Conservation (phyloP, 805 yeast genomes). For the Pichia deserticola region DNA sequence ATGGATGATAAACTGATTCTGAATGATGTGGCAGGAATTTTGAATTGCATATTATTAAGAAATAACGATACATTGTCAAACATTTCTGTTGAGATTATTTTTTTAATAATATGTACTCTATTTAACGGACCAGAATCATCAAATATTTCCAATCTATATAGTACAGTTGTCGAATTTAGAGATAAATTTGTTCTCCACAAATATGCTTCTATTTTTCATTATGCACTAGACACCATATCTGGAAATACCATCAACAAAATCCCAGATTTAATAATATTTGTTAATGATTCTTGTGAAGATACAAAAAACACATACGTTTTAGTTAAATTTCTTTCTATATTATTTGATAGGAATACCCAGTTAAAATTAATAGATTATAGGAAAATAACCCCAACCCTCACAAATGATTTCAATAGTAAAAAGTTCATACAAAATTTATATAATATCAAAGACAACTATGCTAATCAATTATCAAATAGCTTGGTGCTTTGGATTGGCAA, state of each 20-base stretch:
- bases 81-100: background rate
- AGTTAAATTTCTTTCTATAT: background rate
- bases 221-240: background rate
- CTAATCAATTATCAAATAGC: slow-evolving; percentile 3
- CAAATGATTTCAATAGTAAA: background rate
- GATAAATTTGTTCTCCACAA: background rate
- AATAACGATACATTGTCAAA: background rate
- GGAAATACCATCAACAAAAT: background rate
- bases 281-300: background rate
- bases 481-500: slow-evolving; percentile 28
- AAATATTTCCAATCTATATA: background rate
- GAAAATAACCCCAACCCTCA: too few relatives aligned
- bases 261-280: background rate
- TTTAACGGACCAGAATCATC: background rate
- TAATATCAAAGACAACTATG: slow-evolving; percentile 11
- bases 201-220: background rate
- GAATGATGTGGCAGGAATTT: slow-evolving; percentile 23
- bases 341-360: background rate
- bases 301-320: background rate
- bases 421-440: slow-evolving; percentile 16
- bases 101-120: background rate
- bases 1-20: slow-evolving; percentile 15
- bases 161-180: background rate
- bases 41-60: slow-evolving; percentile 16
- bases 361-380: background rate